A percentile compares a stretch with the other conserved stretches of the same genome.
Evolutionary conservation across 139 green algal genomes (phyloP).

Genomic region (Chlamydomonas asymmetrica): DNA sequence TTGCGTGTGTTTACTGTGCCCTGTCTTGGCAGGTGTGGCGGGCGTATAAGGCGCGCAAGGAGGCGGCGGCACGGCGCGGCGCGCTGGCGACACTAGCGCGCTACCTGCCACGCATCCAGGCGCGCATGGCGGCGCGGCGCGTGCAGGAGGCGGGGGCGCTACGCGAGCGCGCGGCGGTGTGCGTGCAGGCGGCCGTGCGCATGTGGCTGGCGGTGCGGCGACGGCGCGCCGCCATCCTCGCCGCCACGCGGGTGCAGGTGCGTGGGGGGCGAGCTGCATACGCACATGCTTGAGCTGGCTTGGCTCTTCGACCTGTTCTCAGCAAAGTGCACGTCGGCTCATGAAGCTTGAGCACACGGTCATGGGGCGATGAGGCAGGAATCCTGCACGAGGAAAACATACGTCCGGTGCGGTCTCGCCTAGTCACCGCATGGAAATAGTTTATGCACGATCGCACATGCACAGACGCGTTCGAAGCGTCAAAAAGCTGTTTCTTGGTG

Average conservation of each 20-base stretch:
- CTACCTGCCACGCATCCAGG: slow-evolving; percentile 2
- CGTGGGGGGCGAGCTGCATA: no score
- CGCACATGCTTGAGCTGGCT: no score
- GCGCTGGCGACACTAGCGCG: slow-evolving; percentile 7
- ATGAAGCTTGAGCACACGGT: no score
- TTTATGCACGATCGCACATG: no score
- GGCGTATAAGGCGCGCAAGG: not conserved
- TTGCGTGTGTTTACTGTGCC: not conserved
- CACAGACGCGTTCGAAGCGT: no score
- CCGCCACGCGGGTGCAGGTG: slow-evolving; percentile 9
- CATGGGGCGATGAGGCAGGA: no score
- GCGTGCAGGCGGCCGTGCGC: slow-evolving; percentile 52
- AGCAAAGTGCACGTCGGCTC: no score
- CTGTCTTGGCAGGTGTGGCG: slow-evolving; percentile 27
- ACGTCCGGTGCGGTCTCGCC: no score
- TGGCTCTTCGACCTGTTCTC: no score
- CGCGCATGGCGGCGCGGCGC: slow-evolving; percentile 5
- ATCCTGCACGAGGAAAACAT: no score
- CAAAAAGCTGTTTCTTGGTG: not conserved
- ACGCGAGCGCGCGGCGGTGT: slow-evolving; percentile 25
- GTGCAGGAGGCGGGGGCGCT: not conserved
- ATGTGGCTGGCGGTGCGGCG: slow-evolving; percentile 32
- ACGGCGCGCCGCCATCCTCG: not conserved
- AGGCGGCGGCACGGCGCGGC: not conserved
- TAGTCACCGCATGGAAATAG: no score